phyloP scores from a whole-genome alignment of 768 basidiomycete species.

The Pisolithus sp. region DNA sequence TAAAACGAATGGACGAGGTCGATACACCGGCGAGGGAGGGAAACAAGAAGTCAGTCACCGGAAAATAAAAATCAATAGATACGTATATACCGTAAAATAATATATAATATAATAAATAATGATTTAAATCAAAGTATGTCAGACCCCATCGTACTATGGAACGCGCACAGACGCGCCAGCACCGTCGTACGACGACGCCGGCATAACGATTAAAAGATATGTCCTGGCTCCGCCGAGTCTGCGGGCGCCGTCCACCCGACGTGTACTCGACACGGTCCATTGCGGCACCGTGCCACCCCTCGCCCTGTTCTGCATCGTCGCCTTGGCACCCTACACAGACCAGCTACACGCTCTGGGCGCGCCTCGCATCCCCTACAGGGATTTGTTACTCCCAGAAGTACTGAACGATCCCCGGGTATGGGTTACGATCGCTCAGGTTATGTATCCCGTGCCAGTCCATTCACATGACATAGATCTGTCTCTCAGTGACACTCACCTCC shows the following conservation, averaged over 20 bases:
- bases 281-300: conserved; percentile 42
- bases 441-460: conserved; percentile 40
- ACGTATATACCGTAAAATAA: conserved; percentile 1
- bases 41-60: background rate
- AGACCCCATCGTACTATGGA: conserved; percentile 10
- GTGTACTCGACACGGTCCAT: background rate
- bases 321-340: conserved; percentile 40
- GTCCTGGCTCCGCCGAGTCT: conserved; percentile 4
- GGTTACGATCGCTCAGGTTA: conserved; percentile 59
- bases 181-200: conserved; percentile 13
- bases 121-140: background rate
- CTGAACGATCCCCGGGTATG: conserved; percentile 53
- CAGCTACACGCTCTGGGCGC: conserved; percentile 33
- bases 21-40: background rate
- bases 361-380: conserved; percentile 33
- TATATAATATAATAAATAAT: background rate
- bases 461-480: conserved; percentile 35
- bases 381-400: conserved; percentile 27
- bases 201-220: conserved; percentile 10
- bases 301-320: conserved; percentile 42
- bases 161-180: conserved; percentile 1
- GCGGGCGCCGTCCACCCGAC: background rate
- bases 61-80: conserved; percentile 3
- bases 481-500: conserved; percentile 48
- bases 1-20: conserved; percentile 18